A percentile compares a stretch with the other conserved stretches of the same genome.
Conservation (phyloP, 257 asterid genomes). For the Solanum neorickii region DNA sequence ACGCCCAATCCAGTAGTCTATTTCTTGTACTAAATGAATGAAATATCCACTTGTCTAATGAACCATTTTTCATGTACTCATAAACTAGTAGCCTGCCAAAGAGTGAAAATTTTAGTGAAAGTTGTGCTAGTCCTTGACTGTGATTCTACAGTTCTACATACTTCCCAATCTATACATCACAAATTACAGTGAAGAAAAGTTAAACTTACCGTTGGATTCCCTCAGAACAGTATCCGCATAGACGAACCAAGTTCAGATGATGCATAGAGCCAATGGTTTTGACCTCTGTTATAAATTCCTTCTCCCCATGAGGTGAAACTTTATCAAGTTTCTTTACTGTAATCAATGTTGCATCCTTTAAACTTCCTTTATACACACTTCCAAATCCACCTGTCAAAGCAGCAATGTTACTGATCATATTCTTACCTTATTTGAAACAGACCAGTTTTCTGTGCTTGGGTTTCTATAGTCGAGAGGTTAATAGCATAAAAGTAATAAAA, state of each 20-base stretch:
- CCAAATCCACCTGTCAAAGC: conserved; percentile 81
- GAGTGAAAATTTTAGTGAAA: background rate
- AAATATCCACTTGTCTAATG: conserved; percentile 84
- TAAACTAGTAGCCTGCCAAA: conserved; percentile 70
- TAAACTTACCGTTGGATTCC: conserved; percentile 10
- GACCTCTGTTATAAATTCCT: conserved; percentile 81
- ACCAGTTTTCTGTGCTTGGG: background rate
- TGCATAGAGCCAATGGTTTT: conserved; percentile 89
- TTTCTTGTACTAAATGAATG: conserved; percentile 26
- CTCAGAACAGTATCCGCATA: conserved; percentile 82
- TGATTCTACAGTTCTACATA: background rate
- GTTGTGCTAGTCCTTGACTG: background rate
- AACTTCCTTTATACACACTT: conserved; percentile 66
- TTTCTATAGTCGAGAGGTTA: background rate
- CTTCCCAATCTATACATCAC: background rate
- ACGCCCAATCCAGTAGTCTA: conserved; percentile 60
- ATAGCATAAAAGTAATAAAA: background rate
- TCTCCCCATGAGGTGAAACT: conserved; percentile 75
- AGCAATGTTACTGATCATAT: conserved; percentile 1
- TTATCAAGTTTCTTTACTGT: conserved; percentile 86
- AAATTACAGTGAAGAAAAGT: background rate
- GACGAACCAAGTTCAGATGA: conserved; percentile 75
- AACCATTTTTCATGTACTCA: conserved; percentile 82
- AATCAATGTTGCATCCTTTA: conserved; percentile 54
- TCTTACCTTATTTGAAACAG: background rate